Percentiles rank a stretch among this genome's conserved stretches.
phyloP scores from a whole-genome alignment of 2,329 filamentous ascomycete genomes.

The Penicillium sp. region DNA sequence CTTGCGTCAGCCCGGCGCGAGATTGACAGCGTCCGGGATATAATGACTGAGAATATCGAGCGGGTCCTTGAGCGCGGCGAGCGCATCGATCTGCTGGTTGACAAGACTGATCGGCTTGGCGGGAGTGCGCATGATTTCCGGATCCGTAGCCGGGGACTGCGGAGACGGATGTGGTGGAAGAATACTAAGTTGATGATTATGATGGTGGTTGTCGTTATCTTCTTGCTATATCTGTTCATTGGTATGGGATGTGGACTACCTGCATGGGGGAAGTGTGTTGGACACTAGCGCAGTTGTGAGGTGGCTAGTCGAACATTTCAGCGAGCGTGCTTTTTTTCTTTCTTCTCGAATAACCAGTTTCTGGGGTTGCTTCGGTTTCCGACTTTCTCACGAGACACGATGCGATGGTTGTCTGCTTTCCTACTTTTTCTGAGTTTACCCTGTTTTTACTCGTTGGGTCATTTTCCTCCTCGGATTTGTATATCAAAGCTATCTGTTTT shows the following conservation, averaged over 20 bases:
- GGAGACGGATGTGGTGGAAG: slow-evolving; percentile 99
- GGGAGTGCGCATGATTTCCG: slow-evolving; percentile 87
- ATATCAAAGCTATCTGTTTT: slow-evolving; percentile 7
- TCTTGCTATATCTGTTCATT: slow-evolving; percentile 68
- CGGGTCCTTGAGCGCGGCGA: slow-evolving; percentile 84
- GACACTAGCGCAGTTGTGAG: slow-evolving; percentile 14
- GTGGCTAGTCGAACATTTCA: slow-evolving; percentile 7
- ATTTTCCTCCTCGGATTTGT: slow-evolving; percentile 1
- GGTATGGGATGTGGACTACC: slow-evolving; percentile 71
- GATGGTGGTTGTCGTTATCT: slow-evolving; percentile 66
- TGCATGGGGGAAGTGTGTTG: slow-evolving; percentile 48
- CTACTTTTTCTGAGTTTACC: neutral
- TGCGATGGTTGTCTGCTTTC: neutral
- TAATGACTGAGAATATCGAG: slow-evolving; percentile 96
- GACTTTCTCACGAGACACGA: slow-evolving; percentile 17
- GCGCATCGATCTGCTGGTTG: slow-evolving; percentile 86
- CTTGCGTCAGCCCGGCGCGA: slow-evolving; percentile 79
- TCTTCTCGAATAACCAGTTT: neutral
- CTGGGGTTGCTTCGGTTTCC: neutral
- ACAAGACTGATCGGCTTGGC: slow-evolving; percentile 92
- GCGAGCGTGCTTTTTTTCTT: slow-evolving; percentile 9
- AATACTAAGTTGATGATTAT: slow-evolving; percentile 92
- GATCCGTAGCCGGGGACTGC: slow-evolving; percentile 78
- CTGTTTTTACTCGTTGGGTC: neutral
- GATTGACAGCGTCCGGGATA: slow-evolving; percentile 87